Conservation (phyloP, 768 basidiomycete genomes). For the Tremella fuciformis region DNA sequence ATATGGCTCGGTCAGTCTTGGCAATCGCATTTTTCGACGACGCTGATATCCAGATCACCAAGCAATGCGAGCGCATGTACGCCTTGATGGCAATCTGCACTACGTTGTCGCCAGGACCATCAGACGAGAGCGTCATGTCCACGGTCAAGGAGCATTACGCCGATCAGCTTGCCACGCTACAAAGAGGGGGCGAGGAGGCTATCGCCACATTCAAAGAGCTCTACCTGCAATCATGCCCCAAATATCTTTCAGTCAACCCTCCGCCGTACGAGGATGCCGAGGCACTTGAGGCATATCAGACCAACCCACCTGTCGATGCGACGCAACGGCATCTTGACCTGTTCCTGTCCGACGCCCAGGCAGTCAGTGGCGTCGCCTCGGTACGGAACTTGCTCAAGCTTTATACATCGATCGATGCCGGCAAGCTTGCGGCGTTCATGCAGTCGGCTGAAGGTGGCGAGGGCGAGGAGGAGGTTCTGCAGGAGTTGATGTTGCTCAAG, state of each 20-base stretch:
- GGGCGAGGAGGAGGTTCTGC: constrained; percentile 89
- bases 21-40: neutral
- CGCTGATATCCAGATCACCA: constrained; percentile 68
- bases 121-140: constrained; percentile 92
- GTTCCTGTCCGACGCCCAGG: constrained; percentile 76
- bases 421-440: constrained; percentile 86
- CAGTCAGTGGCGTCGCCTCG: constrained; percentile 74
- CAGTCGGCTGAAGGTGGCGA: constrained; percentile 55
- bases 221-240: constrained; percentile 90
- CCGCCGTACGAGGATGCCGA: constrained; percentile 84
- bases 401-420: constrained; percentile 87
- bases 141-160: constrained; percentile 87
- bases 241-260: constrained; percentile 91
- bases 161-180: constrained; percentile 85
- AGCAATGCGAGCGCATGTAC: constrained; percentile 97
- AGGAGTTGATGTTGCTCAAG: constrained; percentile 97
- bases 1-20: constrained; percentile 73
- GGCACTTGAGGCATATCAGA: constrained; percentile 59
- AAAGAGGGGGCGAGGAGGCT: constrained; percentile 66
- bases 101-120: constrained; percentile 81
- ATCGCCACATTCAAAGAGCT: constrained; percentile 83
- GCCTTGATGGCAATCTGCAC: constrained; percentile 91
- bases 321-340: constrained; percentile 78
- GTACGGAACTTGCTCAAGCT: constrained; percentile 88
- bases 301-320: constrained; percentile 61